Evolutionary conservation across 306 rosid species (phyloP).

Genomic region (Urtica urens): DNA sequence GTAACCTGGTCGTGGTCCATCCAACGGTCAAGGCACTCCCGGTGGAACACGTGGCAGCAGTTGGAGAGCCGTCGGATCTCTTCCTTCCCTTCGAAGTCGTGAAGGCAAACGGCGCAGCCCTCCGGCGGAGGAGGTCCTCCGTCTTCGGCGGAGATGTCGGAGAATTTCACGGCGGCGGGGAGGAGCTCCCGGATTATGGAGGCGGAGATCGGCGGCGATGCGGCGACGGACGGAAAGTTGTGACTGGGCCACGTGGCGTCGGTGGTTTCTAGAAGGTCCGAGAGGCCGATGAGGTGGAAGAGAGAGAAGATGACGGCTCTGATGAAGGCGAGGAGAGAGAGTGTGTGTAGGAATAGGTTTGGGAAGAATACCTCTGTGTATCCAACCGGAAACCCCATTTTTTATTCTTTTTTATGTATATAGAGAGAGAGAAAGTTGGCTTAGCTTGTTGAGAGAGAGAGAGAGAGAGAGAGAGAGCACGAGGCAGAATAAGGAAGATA

Average conservation of each 20-base stretch:
- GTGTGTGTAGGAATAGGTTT: constrained; percentile 41
- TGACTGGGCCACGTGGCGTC: constrained; percentile 20
- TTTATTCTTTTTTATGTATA: not conserved
- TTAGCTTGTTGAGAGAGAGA: not conserved
- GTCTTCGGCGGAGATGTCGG: constrained; percentile 12
- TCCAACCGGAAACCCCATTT: constrained; percentile 79
- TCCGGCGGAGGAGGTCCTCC: constrained; percentile 24
- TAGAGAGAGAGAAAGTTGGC: constrained; percentile 1
- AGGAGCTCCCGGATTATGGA: constrained; percentile 55
- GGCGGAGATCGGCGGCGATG: constrained; percentile 38
- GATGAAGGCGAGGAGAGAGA: constrained; percentile 50
- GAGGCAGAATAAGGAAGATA: not conserved
- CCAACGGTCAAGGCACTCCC: constrained; percentile 86
- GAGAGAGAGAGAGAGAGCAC: constrained; percentile 1
- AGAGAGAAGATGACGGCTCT: constrained; percentile 39
- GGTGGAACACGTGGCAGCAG: constrained; percentile 80
- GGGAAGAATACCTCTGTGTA: constrained; percentile 64
- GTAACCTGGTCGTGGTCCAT: constrained; percentile 86
- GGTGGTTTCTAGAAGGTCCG: constrained; percentile 53
- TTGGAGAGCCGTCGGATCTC: constrained; percentile 73
- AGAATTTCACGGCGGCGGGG: constrained; percentile 43
- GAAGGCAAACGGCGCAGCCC: constrained; percentile 69
- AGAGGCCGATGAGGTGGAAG: constrained; percentile 50
- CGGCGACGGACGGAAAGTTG: constrained; percentile 11
- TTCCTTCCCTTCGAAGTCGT: constrained; percentile 50